Base-by-base conservation (phyloP, 208 protist species). In the Polymyxa betae region DNA sequence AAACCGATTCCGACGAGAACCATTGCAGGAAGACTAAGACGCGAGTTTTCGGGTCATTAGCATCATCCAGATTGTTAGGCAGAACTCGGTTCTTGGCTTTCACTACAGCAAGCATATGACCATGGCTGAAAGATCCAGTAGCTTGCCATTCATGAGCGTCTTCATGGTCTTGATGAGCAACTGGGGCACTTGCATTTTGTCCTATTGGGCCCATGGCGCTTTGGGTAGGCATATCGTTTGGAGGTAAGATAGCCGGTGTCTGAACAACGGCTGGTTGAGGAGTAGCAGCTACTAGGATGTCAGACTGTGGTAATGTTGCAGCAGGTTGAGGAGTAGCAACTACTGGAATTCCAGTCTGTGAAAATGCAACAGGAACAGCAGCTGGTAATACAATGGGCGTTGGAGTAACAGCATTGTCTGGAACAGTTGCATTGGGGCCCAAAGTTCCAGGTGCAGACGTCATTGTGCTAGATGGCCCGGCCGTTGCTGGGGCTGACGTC, bases 21-120 rank as follows among this genome's bases (percentile, higher is more conserved):
- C 5, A 82, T 82, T 82, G 72, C 16, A 82, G 72, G 72, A 82
- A 82, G 12, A 40, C 5, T 12, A 82, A n/a, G 72, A 82, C 72
- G 16, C n/a, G 72, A 12, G n/a, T 16, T 5, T 12, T 5, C 5
- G 16, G 72, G n/a, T 82, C 40, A 12, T 45, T 82, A 5, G 72
- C 16, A 16, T 16, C 54, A 43, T 82, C 72, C 40, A 43, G 5
- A 35, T 35, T 35, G 35, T 5, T 12, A 5, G 72, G n/a, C n/a
- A 82, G n/a, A 45, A 5, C 40, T 35, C n/a, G 5, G 54, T 66
- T 66, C 72, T 43, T 35, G 35, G n/a, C 5, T 60, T 60, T 60
- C 49, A 60, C 49, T 5, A 82, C 72, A 35, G 72, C 72, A 12
- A 38, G n/a, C 72, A 82, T 82, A 20, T 35, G 35, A 5, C 72